These are phyloP conservation scores for Wickerhamiella sorbophila DNA, from an alignment of 805 yeast genomes.

Conservation along the genomic window DNA sequence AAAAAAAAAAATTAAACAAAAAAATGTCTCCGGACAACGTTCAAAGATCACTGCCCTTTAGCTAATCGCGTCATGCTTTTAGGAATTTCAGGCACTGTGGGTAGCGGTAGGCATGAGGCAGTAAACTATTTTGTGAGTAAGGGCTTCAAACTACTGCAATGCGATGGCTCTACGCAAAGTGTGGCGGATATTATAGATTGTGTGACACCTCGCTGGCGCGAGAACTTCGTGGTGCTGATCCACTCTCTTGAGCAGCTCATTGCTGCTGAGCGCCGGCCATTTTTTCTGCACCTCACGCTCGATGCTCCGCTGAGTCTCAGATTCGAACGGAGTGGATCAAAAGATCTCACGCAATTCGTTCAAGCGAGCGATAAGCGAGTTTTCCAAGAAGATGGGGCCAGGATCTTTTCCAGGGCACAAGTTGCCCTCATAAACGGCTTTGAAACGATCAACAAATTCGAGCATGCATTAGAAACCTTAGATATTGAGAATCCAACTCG, in stretches of 20 bases:
- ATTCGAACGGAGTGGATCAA: constrained; percentile 14
- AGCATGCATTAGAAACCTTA: constrained; percentile 28
- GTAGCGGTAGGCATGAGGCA: constrained; percentile 54
- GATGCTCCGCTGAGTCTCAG: constrained; percentile 56
- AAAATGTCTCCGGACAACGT: too few relatives aligned
- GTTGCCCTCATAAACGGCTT: constrained; percentile 44
- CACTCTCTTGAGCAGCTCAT: constrained; percentile 31
- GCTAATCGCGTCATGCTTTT: too few relatives aligned
- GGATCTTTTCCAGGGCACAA: constrained; percentile 33
- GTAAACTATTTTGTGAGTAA: constrained; percentile 41
- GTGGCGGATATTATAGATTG: constrained; percentile 37
- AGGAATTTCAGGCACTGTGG: constrained; percentile 57
- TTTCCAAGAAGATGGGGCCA: constrained; percentile 25
- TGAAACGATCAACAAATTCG: constrained; percentile 26
- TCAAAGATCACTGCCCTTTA: too few relatives aligned
- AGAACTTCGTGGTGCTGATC: constrained; percentile 44
- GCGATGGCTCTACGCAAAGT: constrained; percentile 11
- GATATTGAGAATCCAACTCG: constrained; percentile 40
- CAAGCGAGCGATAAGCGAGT: constrained; percentile 23
- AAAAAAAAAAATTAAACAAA: too few relatives aligned
- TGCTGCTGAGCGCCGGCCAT: constrained; percentile 53
- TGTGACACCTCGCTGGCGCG: constrained; percentile 54
- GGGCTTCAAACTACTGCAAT: constrained; percentile 34
- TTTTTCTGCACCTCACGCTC: constrained; percentile 62
- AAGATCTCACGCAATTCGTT: constrained; percentile 28